Evolutionary conservation across 1,139 yeast genomes (phyloP).

Genomic region (Zygosaccharomyces sapae): DNA sequence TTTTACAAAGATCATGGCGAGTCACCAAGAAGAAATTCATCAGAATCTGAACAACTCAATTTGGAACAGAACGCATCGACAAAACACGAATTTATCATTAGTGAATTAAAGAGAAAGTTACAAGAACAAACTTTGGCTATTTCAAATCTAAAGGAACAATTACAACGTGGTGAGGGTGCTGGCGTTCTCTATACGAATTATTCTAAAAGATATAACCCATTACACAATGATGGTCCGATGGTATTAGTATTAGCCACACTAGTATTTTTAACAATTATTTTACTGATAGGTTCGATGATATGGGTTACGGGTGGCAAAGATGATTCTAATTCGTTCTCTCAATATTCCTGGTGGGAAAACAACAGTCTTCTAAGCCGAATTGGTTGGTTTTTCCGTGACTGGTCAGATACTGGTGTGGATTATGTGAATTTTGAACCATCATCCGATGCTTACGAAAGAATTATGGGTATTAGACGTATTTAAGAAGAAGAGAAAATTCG

Average conservation of each 20-base stretch:
- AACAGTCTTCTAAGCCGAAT: slow-evolving; percentile 19
- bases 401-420: slow-evolving; percentile 11
- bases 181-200: slow-evolving; percentile 2
- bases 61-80: slow-evolving; percentile 18
- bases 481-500: slow-evolving; percentile 1
- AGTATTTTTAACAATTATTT: slow-evolving; percentile 2
- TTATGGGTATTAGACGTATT: slow-evolving; percentile 14
- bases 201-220: neutral
- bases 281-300: slow-evolving; percentile 1
- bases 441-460: slow-evolving; percentile 11
- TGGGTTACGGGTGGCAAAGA: slow-evolving; percentile 3
- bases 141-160: slow-evolving; percentile 18
- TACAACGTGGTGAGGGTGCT: slow-evolving; percentile 5
- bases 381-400: slow-evolving; percentile 22
- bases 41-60: slow-evolving; percentile 14
- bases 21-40: slow-evolving; percentile 6
- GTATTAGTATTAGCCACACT: slow-evolving; percentile 1
- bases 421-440: slow-evolving; percentile 3
- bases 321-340: slow-evolving; percentile 3
- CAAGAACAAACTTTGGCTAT: slow-evolving; percentile 31
- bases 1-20: slow-evolving; percentile 28
- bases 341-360: slow-evolving; percentile 24
- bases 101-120: slow-evolving; percentile 30
- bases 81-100: slow-evolving; percentile 30
- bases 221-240: neutral